Conservation (phyloP, 768 basidiomycete species). For the Holtermanniella nyarrowii region DNA sequence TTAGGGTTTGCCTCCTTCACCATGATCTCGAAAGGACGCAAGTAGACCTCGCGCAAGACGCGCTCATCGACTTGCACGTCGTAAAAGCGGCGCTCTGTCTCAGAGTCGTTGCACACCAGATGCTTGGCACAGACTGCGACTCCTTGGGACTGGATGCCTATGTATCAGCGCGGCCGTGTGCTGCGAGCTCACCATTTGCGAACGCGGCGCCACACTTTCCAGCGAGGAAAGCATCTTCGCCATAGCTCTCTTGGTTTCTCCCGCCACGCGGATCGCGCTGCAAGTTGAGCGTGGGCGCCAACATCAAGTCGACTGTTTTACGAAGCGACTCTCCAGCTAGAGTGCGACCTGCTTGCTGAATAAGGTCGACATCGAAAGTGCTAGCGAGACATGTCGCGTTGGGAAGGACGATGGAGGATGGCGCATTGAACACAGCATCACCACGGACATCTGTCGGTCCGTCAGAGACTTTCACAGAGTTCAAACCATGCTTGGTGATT, state of each 20-base stretch:
- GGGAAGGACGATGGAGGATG: too few relatives aligned
- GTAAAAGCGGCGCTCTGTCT: neutral
- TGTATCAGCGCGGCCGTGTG: too few relatives aligned
- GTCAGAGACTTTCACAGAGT: too few relatives aligned
- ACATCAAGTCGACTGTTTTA: too few relatives aligned
- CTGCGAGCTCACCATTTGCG: too few relatives aligned
- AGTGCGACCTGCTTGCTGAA: too few relatives aligned
- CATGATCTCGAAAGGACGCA: conserved; percentile 54
- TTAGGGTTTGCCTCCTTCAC: conserved; percentile 51
- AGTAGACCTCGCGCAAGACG: conserved; percentile 53
- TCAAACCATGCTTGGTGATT: too few relatives aligned
- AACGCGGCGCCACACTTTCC: conserved; percentile 62
- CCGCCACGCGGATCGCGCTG: conserved; percentile 48
- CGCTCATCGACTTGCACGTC: conserved; percentile 42
- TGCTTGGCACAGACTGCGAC: conserved; percentile 72
- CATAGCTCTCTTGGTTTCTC: conserved; percentile 40
- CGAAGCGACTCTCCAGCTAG: too few relatives aligned
- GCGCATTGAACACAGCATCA: too few relatives aligned
- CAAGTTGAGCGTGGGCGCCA: conserved; percentile 77
- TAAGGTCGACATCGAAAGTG: too few relatives aligned
- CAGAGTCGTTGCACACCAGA: conserved; percentile 40
- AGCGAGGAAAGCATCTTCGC: conserved; percentile 56
- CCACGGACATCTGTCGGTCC: too few relatives aligned
- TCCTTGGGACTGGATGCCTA: conserved; percentile 62
- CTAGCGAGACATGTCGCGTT: too few relatives aligned